phyloP scores from a whole-genome alignment of 2,329 filamentous ascomycete species.

The Parascedosporium putredinis region DNA sequence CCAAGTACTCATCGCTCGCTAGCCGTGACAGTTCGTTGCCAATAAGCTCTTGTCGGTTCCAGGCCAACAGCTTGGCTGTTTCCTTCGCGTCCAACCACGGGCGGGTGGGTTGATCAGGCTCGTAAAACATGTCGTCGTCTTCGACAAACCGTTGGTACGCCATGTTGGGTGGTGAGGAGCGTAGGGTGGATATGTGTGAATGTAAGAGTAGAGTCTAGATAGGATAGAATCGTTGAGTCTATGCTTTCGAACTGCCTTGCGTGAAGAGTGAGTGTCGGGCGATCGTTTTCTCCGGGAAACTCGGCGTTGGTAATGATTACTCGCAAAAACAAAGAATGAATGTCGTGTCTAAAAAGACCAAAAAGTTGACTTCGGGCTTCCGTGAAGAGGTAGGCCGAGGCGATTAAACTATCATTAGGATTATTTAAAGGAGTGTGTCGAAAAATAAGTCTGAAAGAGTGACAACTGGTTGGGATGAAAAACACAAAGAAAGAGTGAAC shows the following conservation, averaged over 20 bases:
- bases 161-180: slow-evolving; percentile 27
- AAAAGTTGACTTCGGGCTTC: slow-evolving; percentile 9
- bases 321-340: slow-evolving; percentile 25
- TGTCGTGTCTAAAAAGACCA: slow-evolving; percentile 22
- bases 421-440: slow-evolving; percentile 15
- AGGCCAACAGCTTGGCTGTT: slow-evolving; percentile 65
- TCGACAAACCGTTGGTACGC: slow-evolving; percentile 27
- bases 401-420: slow-evolving; percentile 14
- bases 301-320: slow-evolving; percentile 28
- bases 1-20: slow-evolving; percentile 82
- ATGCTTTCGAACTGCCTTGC: slow-evolving; percentile 9
- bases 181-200: slow-evolving; percentile 10
- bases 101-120: slow-evolving; percentile 38
- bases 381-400: slow-evolving; percentile 8
- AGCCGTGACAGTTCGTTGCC: slow-evolving; percentile 79
- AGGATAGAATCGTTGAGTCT: slow-evolving; percentile 17
- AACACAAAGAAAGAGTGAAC: slow-evolving; percentile 30
- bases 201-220: slow-evolving; percentile 2
- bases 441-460: slow-evolving; percentile 39
- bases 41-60: slow-evolving; percentile 77
- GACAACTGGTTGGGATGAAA: slow-evolving; percentile 41
- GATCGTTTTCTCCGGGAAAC: slow-evolving; percentile 41
- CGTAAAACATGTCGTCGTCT: slow-evolving; percentile 42
- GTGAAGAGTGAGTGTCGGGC: slow-evolving; percentile 33
- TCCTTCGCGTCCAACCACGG: slow-evolving; percentile 61